Evolutionary conservation across 192 early-diverging fungal species (phyloP).

Genomic region (Coemansia sp.): DNA sequence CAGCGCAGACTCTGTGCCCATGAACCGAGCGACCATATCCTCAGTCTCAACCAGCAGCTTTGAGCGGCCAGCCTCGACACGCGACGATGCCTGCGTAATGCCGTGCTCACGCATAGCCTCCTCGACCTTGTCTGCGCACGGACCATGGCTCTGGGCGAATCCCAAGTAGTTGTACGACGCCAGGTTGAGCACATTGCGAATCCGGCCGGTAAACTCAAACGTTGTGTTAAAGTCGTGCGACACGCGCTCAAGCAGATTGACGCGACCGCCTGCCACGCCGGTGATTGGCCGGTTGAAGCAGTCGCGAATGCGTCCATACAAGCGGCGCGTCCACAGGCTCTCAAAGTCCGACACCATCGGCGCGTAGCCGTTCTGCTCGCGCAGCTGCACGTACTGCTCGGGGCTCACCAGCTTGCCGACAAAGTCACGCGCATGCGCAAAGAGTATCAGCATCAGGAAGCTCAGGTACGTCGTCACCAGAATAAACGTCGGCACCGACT

Average conservation of each 20-base stretch:
- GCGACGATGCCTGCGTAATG: slow-evolving; percentile 63
- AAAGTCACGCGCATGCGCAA: slow-evolving; percentile 92
- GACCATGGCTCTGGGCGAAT: slow-evolving; percentile 89
- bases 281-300: slow-evolving; percentile 94
- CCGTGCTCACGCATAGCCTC: slow-evolving; percentile 71
- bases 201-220: slow-evolving; percentile 81
- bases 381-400: slow-evolving; percentile 71
- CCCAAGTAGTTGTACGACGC: slow-evolving; percentile 98
- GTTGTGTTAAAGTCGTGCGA: slow-evolving; percentile 81
- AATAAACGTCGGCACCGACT: slow-evolving; percentile 70
- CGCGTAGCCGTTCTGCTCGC: slow-evolving; percentile 79
- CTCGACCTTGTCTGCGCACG: slow-evolving; percentile 94
- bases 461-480: slow-evolving; percentile 93
- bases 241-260: slow-evolving; percentile 83
- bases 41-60: slow-evolving; percentile 78
- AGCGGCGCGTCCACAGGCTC: slow-evolving; percentile 88
- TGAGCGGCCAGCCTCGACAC: slow-evolving; percentile 71
- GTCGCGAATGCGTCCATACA: slow-evolving; percentile 88
- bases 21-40: slow-evolving; percentile 82
- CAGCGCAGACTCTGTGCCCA: slow-evolving; percentile 84
- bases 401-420: slow-evolving; percentile 78
- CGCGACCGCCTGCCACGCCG: slow-evolving; percentile 83
- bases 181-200: slow-evolving; percentile 82
- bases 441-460: slow-evolving; percentile 89
- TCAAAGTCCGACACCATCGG: slow-evolving; percentile 95